These are phyloP conservation scores for Talaromyces stipitatus DNA, from an alignment of 495 filamentous ascomycete genomes.

Conservation along the genomic window DNA sequence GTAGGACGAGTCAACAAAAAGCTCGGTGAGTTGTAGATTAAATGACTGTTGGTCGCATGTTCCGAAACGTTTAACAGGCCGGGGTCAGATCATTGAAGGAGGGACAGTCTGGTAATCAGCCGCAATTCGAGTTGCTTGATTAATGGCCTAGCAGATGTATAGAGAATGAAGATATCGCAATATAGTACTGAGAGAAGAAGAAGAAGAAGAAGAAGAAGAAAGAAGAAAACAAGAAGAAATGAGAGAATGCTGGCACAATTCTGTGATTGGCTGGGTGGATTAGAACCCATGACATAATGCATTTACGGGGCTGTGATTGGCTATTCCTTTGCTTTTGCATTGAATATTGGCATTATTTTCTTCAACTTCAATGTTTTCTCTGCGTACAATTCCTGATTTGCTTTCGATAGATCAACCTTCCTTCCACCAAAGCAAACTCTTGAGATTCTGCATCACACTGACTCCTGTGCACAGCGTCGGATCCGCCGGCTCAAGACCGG, in stretches of 20 bases:
- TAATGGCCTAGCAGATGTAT: too few species aligned
- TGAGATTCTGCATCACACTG: constrained; percentile 32
- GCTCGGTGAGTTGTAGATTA: background rate
- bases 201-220: too few species aligned
- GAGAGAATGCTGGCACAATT: too few species aligned
- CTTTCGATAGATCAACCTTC: background rate
- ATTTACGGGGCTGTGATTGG: background rate
- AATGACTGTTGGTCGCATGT: background rate
- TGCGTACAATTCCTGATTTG: background rate
- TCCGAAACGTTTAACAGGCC: background rate
- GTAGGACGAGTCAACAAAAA: background rate
- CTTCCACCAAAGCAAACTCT: constrained; percentile 34
- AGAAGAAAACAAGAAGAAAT: too few species aligned
- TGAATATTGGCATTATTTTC: background rate
- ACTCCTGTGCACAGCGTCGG: constrained; percentile 58
- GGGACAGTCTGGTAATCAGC: background rate
- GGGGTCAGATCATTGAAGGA: background rate
- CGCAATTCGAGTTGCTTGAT: too few species aligned
- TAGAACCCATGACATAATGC: background rate
- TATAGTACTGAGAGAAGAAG: too few species aligned
- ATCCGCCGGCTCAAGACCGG: constrained; percentile 56
- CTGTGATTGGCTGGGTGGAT: too few species aligned
- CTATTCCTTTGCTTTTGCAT: background rate
- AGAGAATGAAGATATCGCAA: too few species aligned
- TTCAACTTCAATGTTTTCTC: too few species aligned